These are phyloP conservation scores for Ustilago shanxiensis DNA, from an alignment of 1,284 basidiomycete genomes.

Conservation along the genomic window DNA sequence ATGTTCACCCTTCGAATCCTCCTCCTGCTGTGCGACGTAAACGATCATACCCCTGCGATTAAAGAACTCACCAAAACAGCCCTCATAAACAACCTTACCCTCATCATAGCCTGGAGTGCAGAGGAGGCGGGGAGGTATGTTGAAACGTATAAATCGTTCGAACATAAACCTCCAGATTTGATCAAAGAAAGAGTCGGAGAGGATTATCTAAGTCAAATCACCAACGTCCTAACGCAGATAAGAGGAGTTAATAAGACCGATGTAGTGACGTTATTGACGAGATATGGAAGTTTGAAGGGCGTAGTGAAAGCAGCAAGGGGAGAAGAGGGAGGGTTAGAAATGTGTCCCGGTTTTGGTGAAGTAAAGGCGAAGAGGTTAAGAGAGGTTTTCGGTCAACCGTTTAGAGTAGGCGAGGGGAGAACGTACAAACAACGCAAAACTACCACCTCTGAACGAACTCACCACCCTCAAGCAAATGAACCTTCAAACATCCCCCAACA, in stretches of 20 bases:
- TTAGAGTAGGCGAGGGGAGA: constrained; percentile 76
- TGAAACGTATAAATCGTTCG: constrained; percentile 89
- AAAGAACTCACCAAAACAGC: constrained; percentile 86
- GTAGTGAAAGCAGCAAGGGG: constrained; percentile 25
- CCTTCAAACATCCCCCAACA: no score
- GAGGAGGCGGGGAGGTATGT: constrained; percentile 95
- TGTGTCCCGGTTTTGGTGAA: constrained; percentile 92
- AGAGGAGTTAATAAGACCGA: constrained; percentile 98
- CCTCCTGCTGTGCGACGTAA: constrained; percentile 91
- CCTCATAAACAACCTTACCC: constrained; percentile 89
- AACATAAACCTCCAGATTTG: constrained; percentile 90
- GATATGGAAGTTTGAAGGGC: constrained; percentile 27
- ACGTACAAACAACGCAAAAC: constrained; percentile 78
- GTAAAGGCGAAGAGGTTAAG: constrained; percentile 83
- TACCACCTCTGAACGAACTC: no score
- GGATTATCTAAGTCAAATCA: constrained; percentile 84
- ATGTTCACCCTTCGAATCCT: constrained; percentile 87
- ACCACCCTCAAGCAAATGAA: no score
- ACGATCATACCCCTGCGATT: constrained; percentile 89
- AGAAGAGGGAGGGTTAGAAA: constrained; percentile 79
- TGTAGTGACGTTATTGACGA: constrained; percentile 84
- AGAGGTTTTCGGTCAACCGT: constrained; percentile 74
- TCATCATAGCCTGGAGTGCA: constrained; percentile 87
- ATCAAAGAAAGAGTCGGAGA: constrained; percentile 94
- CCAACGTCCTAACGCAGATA: constrained; percentile 87